A percentile compares a stretch with the other conserved stretches of the same genome.
Evolutionary conservation across 2,329 filamentous ascomycete genomes (phyloP).

Genomic region (Neocucurbitaria cava): DNA sequence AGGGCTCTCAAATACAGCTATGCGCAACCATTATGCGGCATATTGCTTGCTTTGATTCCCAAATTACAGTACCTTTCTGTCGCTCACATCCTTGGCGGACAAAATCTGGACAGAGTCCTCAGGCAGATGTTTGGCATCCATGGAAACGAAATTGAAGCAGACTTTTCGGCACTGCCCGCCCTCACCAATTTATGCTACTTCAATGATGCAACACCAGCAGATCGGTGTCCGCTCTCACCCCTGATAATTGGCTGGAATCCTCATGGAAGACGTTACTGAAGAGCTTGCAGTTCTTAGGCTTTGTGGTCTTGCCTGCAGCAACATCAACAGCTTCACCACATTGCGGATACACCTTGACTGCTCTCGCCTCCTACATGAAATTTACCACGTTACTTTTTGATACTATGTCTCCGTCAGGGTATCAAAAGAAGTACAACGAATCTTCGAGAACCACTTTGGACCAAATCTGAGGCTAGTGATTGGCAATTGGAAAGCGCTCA

Average conservation of each 20-base stretch:
- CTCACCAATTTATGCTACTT: slow-evolving; percentile 1
- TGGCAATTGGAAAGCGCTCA: too few relatives aligned
- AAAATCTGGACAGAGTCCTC: background rate
- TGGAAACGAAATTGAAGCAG: background rate
- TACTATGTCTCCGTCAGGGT: too few relatives aligned
- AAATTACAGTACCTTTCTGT: slow-evolving; percentile 1
- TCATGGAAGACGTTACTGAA: too few relatives aligned
- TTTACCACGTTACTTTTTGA: too few relatives aligned
- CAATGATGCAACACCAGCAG: background rate
- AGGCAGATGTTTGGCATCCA: slow-evolving; percentile 2
- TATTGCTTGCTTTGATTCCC: background rate
- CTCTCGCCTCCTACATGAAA: too few relatives aligned
- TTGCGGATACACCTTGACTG: too few relatives aligned
- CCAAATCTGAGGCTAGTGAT: too few relatives aligned
- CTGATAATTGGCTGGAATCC: background rate
- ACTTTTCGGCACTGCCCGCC: background rate
- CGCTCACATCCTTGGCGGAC: background rate
- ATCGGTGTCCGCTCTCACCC: background rate
- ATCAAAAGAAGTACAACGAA: too few relatives aligned
- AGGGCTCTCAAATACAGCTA: background rate
- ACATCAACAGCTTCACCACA: too few relatives aligned
- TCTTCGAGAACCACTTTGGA: too few relatives aligned
- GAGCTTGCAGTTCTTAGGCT: too few relatives aligned
- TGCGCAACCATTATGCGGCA: slow-evolving; percentile 1
- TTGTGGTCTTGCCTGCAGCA: background rate